Percentiles rank a stretch among this genome's conserved stretches.
Evolutionary conservation across 768 basidiomycete species (phyloP).

Genomic region (Suillus subaureus): DNA sequence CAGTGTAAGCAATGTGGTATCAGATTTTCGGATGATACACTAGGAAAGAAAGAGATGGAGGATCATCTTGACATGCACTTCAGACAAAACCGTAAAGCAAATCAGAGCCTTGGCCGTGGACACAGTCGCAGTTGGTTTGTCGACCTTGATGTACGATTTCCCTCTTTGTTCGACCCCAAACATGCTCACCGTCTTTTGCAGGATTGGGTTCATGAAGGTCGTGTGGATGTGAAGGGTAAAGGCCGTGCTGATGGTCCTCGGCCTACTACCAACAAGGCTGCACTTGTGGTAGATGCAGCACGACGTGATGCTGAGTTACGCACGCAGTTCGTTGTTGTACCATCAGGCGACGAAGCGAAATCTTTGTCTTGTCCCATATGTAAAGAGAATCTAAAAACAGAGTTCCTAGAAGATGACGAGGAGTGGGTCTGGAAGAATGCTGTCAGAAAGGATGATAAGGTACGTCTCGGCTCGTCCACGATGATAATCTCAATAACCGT

Average conservation of each 20-base stretch:
- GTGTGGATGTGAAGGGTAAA: constrained; percentile 67
- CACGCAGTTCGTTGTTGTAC: constrained; percentile 83
- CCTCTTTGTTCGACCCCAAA: constrained; percentile 6
- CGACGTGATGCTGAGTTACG: constrained; percentile 77
- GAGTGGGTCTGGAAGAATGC: constrained; percentile 99
- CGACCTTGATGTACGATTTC: constrained; percentile 66
- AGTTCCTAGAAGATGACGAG: constrained; percentile 94
- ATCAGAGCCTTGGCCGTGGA: constrained; percentile 77
- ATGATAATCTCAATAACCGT: constrained; percentile 10
- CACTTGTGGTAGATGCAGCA: constrained; percentile 62
- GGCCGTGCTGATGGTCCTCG: constrained; percentile 57
- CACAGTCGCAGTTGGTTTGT: constrained; percentile 92
- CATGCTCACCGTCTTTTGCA: constrained; percentile 34
- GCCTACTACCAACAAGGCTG: constrained; percentile 55
- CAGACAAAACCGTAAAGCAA: constrained; percentile 84
- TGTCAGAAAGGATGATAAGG: constrained; percentile 78
- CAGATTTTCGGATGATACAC: constrained; percentile 73
- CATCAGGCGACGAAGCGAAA: constrained; percentile 86
- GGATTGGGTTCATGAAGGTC: constrained; percentile 87
- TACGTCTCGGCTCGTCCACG: constrained; percentile 38
- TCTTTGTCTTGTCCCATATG: constrained; percentile 91
- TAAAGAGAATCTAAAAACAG: constrained; percentile 89
- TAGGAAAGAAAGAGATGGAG: constrained; percentile 78
- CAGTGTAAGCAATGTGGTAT: constrained; percentile 95
- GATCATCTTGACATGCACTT: constrained; percentile 97